These are phyloP conservation scores for Globisporangium radiosum DNA, from an alignment of 352 stramenopile genomes.

Conservation along the genomic window DNA sequence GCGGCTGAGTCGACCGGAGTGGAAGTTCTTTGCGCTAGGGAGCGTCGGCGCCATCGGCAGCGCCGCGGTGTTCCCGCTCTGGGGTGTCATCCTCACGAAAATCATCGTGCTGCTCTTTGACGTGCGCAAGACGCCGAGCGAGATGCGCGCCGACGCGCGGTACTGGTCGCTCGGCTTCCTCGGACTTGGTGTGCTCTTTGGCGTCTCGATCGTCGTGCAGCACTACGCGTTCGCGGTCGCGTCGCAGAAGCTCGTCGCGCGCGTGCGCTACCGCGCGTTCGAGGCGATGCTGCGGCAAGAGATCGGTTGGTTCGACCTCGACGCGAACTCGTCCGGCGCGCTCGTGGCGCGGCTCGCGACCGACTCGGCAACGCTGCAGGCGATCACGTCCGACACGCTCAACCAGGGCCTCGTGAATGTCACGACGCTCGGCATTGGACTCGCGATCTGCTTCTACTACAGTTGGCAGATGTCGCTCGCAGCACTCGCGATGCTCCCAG, in stretches of 20 bases:
- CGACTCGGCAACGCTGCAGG: conserved; percentile 31
- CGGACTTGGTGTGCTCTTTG: conserved; percentile 29
- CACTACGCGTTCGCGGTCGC: conserved; percentile 50
- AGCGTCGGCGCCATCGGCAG: conserved; percentile 36
- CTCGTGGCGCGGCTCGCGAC: neutral
- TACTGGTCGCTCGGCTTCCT: conserved; percentile 34
- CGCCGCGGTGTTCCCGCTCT: conserved; percentile 30
- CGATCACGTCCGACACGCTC: conserved; percentile 62
- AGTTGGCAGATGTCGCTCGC: conserved; percentile 58
- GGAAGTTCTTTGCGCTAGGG: conserved; percentile 39
- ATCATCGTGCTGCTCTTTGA: conserved; percentile 50
- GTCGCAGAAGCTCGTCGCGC: conserved; percentile 36
- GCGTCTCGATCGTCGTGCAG: conserved; percentile 31
- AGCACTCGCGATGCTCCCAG: conserved; percentile 20
- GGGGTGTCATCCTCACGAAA: conserved; percentile 44
- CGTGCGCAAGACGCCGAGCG: conserved; percentile 17
- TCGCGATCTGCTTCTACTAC: conserved; percentile 43
- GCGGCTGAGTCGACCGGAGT: conserved; percentile 35
- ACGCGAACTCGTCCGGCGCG: neutral
- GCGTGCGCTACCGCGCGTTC: conserved; percentile 40
- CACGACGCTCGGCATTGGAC: conserved; percentile 46
- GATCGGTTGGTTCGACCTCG: neutral
- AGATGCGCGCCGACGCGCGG: conserved; percentile 12
- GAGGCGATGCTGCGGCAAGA: conserved; percentile 34
- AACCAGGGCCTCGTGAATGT: conserved; percentile 45